Conservation (phyloP, 2,329 filamentous ascomycete genomes). For the Cercospora citrullina region DNA sequence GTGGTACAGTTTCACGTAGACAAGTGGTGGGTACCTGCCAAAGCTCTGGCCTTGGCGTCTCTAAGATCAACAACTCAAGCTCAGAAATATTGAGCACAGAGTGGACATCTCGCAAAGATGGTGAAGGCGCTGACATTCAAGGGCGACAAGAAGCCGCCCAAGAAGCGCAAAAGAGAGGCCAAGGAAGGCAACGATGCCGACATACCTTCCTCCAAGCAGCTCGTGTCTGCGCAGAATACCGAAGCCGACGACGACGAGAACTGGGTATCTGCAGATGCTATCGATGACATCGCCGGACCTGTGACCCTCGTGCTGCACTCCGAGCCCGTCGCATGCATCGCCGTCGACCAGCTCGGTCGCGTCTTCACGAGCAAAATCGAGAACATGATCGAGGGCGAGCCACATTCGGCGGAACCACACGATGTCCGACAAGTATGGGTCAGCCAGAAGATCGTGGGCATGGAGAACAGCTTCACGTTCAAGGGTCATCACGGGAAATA, state of each 20-base stretch:
- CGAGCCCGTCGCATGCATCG: constrained; percentile 69
- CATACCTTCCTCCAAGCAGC: constrained; percentile 38
- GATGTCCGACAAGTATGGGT: constrained; percentile 97
- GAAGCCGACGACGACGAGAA: constrained; percentile 66
- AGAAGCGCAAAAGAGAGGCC: constrained; percentile 66
- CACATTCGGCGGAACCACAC: constrained; percentile 86
- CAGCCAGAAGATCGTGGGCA: constrained; percentile 78
- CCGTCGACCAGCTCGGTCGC: constrained; percentile 82
- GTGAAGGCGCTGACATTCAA: constrained; percentile 93
- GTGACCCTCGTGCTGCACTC: constrained; percentile 80
- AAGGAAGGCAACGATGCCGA: constrained; percentile 51
- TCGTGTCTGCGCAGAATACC: constrained; percentile 37
- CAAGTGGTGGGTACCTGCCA: not conserved
- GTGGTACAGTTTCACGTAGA: not conserved
- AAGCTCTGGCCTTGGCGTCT: not conserved
- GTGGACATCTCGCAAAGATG: constrained; percentile 52
- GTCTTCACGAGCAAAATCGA: constrained; percentile 81
- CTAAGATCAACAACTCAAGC: not conserved
- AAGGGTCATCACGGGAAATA: constrained; percentile 91
- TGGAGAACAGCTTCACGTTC: constrained; percentile 72
- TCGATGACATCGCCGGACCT: constrained; percentile 76
- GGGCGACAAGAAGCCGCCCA: constrained; percentile 89
- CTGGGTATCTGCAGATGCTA: constrained; percentile 82
- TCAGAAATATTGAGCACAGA: not conserved
- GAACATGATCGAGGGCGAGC: constrained; percentile 83